Conservation (phyloP, 208 protist genomes). For the Herpetomonas muscarum region DNA sequence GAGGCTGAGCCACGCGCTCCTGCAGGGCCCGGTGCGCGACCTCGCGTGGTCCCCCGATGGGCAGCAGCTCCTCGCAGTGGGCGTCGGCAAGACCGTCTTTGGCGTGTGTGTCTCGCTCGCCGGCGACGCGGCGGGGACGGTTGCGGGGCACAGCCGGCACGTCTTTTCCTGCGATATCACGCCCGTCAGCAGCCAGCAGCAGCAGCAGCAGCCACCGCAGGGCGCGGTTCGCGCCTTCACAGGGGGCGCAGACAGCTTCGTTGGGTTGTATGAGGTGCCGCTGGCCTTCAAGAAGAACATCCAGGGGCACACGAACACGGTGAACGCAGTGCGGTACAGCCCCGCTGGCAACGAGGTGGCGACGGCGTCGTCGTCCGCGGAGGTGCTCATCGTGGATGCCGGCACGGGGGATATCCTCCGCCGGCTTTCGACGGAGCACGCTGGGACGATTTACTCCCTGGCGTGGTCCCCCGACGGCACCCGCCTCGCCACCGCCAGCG, state of each 20-base stretch:
- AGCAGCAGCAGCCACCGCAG: no score
- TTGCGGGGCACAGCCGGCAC: conserved; percentile 46
- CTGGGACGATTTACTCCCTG: conserved; percentile 36
- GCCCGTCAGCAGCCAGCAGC: no score
- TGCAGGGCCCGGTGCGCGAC: conserved; percentile 47
- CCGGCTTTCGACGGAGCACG: conserved; percentile 31
- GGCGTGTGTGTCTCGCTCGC: conserved; percentile 24
- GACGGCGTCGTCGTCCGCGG: conserved; percentile 17
- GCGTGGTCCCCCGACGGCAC: conserved; percentile 34
- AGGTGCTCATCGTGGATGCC: conserved; percentile 49
- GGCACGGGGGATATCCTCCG: conserved; percentile 27
- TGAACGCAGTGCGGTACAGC: conserved; percentile 68
- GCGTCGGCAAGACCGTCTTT: conserved; percentile 49
- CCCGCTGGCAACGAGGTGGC: conserved; percentile 41
- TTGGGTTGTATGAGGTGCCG: conserved; percentile 66
- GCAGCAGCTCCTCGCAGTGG: conserved; percentile 50
- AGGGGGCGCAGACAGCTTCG: conserved; percentile 11
- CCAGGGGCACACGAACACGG: conserved; percentile 33
- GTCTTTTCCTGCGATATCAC: conserved; percentile 45
- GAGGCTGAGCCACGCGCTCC: conserved; percentile 21
- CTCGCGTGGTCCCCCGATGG: conserved; percentile 56
- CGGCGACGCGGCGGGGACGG: conserved; percentile 32
- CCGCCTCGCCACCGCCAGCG: conserved; percentile 31
- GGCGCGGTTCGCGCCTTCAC: conserved; percentile 21
- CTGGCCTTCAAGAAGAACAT: conserved; percentile 49